These are phyloP conservation scores for Trichophyton mentagrophytes DNA, from an alignment of 2,329 filamentous ascomycete genomes.

Conservation along the genomic window DNA sequence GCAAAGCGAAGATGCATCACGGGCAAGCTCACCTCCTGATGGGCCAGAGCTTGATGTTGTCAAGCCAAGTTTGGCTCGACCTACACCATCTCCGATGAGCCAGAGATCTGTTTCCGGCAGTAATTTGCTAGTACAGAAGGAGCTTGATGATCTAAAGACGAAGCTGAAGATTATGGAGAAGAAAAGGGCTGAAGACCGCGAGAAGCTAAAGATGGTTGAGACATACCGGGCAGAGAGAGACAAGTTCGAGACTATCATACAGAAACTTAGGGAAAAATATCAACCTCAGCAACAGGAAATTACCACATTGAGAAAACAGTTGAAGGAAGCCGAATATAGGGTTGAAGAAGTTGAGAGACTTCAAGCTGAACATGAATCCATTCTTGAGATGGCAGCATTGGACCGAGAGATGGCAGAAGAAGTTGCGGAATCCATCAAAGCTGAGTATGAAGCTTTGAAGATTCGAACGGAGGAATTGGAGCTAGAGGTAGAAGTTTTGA, in stretches of 20 bases:
- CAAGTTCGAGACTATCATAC: constrained; percentile 62
- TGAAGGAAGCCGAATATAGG: constrained; percentile 61
- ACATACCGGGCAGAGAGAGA: constrained; percentile 50
- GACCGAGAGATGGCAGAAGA: constrained; percentile 97
- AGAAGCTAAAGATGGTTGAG: constrained; percentile 68
- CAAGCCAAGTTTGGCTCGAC: background rate
- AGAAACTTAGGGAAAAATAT: constrained; percentile 81
- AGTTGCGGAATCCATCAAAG: constrained; percentile 67
- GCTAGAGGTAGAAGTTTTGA: constrained; percentile 73
- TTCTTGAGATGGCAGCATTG: constrained; percentile 73
- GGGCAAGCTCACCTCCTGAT: constrained; percentile 16
- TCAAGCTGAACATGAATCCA: constrained; percentile 72
- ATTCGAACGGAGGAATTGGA: constrained; percentile 70
- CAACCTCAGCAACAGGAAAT: constrained; percentile 75
- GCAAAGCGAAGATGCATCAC: constrained; percentile 15
- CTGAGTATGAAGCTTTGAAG: constrained; percentile 66
- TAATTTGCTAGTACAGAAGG: constrained; percentile 41
- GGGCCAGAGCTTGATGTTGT: constrained; percentile 16
- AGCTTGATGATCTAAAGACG: constrained; percentile 77
- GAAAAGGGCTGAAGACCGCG: constrained; percentile 71
- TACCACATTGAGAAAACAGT: constrained; percentile 57
- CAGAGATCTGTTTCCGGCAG: constrained; percentile 36
- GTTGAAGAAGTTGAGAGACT: constrained; percentile 58
- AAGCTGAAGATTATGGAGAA: constrained; percentile 81
- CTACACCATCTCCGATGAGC: constrained; percentile 3